phyloP scores from a whole-genome alignment of 257 asterid species.

The Oldenlandia corymbosa region DNA sequence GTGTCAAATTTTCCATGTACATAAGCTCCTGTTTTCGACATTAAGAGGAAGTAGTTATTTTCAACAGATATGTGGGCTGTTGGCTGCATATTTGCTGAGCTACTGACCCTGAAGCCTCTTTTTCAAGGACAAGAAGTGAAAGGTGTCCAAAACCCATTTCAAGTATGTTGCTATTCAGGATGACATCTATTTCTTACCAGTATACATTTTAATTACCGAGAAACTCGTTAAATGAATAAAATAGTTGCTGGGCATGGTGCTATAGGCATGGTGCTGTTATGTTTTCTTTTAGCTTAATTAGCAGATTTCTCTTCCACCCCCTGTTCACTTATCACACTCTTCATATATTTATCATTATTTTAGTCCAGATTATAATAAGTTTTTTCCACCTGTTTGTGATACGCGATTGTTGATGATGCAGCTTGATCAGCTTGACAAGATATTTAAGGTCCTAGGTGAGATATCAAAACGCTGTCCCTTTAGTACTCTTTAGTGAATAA shows the following conservation, averaged over 20 bases:
- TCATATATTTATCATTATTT: neutral
- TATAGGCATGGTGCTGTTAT: too few species aligned
- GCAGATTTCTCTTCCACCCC: too few species aligned
- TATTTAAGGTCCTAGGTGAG: conserved; percentile 94
- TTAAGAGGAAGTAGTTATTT: conserved; percentile 16
- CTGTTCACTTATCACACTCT: neutral
- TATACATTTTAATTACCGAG: neutral
- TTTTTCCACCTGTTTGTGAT: neutral
- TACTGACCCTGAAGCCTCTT: conserved; percentile 88
- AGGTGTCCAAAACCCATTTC: conserved; percentile 92
- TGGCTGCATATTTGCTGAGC: conserved; percentile 99
- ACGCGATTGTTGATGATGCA: conserved; percentile 42
- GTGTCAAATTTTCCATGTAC: neutral
- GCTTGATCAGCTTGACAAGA: conserved; percentile 99
- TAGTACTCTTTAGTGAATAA: conserved; percentile 4
- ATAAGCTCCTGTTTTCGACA: neutral
- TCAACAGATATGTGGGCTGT: conserved; percentile 97
- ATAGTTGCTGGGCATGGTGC: neutral
- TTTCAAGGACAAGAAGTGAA: conserved; percentile 99
- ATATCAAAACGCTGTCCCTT: conserved; percentile 19
- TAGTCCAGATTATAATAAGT: neutral
- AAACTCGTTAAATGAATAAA: neutral
- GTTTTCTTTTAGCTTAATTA: too few species aligned
- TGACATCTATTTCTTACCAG: conserved; percentile 2
- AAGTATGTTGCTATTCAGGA: conserved; percentile 40